Evolutionary conservation across 1,284 basidiomycete species (phyloP).

Genomic region (Hemileia vastatrix): DNA sequence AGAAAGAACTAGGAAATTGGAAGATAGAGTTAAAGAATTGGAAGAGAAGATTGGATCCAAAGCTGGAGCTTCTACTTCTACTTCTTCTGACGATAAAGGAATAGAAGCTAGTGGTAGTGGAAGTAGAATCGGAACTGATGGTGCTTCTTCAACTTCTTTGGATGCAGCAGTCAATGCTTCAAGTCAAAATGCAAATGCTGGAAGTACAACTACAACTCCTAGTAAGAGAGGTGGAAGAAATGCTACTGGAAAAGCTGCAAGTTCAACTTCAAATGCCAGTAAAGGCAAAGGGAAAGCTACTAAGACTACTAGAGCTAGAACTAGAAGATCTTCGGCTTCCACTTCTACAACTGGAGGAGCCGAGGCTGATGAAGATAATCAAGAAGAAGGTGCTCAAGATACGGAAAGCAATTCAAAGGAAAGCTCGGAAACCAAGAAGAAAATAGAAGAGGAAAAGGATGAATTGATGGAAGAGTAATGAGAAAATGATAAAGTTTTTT

Average conservation of each 20-base stretch:
- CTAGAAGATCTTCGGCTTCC: not conserved
- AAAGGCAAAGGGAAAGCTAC: not conserved
- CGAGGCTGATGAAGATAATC: not conserved
- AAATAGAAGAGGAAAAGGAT: not conserved
- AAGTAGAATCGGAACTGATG: not conserved
- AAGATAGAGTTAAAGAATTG: slow-evolving; percentile 30
- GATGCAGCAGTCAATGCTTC: not conserved
- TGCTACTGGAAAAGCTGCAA: not conserved
- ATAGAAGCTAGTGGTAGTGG: not conserved
- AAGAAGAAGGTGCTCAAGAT: not conserved
- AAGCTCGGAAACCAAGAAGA: not conserved
- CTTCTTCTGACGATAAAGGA: not conserved
- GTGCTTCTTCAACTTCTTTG: not conserved
- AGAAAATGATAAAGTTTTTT: no score
- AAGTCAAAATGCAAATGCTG: not conserved
- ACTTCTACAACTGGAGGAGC: not conserved
- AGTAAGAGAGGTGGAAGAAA: not conserved
- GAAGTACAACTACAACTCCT: not conserved
- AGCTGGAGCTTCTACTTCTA: slow-evolving; percentile 1
- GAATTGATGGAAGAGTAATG: not conserved
- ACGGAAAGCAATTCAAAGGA: not conserved
- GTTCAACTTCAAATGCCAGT: not conserved
- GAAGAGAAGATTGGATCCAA: slow-evolving; percentile 22
- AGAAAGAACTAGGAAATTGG: slow-evolving; percentile 30
- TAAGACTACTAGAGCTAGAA: not conserved